A percentile compares a stretch with the other conserved stretches of the same genome.
phyloP scores from a whole-genome alignment of 2,329 filamentous ascomycete species.

The Microsporum ferrugineum region DNA sequence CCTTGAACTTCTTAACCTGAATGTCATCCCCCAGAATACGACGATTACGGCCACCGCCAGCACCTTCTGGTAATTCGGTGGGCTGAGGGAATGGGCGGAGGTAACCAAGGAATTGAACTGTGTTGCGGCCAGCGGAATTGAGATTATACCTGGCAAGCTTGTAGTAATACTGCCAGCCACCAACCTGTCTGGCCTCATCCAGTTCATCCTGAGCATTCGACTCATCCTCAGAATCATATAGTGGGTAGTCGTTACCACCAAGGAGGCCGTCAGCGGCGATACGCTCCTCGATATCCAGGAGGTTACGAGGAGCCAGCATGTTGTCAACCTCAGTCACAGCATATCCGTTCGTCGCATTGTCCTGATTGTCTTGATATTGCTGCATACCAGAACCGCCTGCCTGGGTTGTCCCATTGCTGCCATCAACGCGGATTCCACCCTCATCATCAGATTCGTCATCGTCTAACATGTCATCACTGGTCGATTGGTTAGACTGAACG shows the following conservation, averaged over 20 bases:
- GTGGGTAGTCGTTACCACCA: constrained; percentile 59
- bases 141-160: constrained; percentile 46
- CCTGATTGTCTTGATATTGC: constrained; percentile 40
- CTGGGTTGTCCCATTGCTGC: constrained; percentile 11
- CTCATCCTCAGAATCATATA: constrained; percentile 87
- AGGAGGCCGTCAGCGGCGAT: constrained; percentile 51
- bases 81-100: constrained; percentile 45
- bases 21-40: constrained; percentile 31
- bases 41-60: constrained; percentile 24
- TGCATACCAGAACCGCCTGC: constrained; percentile 29
- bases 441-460: constrained; percentile 61
- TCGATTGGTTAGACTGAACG: constrained; percentile 61
- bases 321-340: constrained; percentile 36
- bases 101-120: constrained; percentile 38
- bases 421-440: constrained; percentile 22
- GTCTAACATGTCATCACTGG: constrained; percentile 65
- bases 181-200: constrained; percentile 64
- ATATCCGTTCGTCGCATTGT: constrained; percentile 40
- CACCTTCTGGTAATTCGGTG: constrained; percentile 27
- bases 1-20: constrained; percentile 47
- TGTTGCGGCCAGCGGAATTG: constrained; percentile 36
- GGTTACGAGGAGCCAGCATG: constrained; percentile 37
- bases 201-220: constrained; percentile 62
- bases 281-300: constrained; percentile 71
- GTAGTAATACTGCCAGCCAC: constrained; percentile 63